Base-by-base conservation (phyloP, 108 stramenopile genomes). In the Chaetoceros tenuissimus region DNA sequence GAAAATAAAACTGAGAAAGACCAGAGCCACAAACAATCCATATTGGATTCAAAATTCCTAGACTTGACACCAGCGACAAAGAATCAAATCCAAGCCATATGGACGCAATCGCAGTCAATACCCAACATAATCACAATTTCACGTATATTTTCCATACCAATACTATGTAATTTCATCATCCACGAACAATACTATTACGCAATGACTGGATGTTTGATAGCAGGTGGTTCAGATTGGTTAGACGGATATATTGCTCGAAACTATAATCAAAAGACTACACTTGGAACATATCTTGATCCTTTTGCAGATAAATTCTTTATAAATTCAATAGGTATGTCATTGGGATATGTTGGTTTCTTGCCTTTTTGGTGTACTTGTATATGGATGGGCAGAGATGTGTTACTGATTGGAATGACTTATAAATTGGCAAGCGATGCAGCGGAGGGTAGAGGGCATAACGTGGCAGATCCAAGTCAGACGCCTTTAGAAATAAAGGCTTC, bases 251-350 rank as follows among this genome's bases (percentile, higher is more conserved):
- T 92, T 17, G 90, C 90, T n/a, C 71, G 82, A 51, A 64, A 60
- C 13, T 78, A 81, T 46, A 58, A 66, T 27, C 71, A 66, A 64
- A 62, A 60, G 16, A 92, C 90, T 10, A 80, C 84, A 22, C 57
- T 92, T 20, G 90, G 90, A 28, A 72, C 90, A 1, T 92, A 84
- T 48, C 73, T 92, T 23, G 91, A 92, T 76, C 91, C 91, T 21
- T 60, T 88, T 31, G 87, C 85, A 10, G 91, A 92, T 52, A 92
- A 92, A 68, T 57, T 85, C 20, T 57, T 92, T 46, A 72, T 84
- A 44, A 84, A 79, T 53, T 51, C 48, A 2, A 5, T 84, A 26
- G 66, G 62, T 20, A 22, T 75, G 1, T 66, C 72, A 30, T 52
- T 92, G 46, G 83, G 81, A 81, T 87, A 82, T 48, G 78, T 60